Evolutionary conservation across 495 filamentous ascomycete species (phyloP).

Genomic region (Tuber magnatum): DNA sequence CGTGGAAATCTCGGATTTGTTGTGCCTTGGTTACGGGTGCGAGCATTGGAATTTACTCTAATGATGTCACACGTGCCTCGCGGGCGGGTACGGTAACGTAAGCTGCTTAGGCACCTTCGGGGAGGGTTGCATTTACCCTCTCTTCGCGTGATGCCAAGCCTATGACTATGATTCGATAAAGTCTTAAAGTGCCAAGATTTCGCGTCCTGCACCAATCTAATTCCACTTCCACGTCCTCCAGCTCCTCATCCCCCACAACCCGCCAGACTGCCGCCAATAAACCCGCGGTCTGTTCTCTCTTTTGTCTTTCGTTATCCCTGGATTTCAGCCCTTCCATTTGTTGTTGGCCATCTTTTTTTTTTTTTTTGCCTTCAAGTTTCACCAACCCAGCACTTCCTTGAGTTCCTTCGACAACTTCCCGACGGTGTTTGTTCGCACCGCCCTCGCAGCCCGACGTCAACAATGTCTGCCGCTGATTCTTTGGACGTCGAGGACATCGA

Average conservation of each 20-base stretch:
- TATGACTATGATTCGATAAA: constrained; percentile 15
- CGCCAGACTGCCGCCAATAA: not conserved
- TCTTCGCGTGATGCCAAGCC: not conserved
- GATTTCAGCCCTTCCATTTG: not conserved
- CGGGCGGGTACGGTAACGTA: not conserved
- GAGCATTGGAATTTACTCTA: not conserved
- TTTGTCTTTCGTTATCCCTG: constrained; percentile 10
- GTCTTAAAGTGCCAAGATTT: constrained; percentile 28
- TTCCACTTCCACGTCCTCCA: constrained; percentile 24
- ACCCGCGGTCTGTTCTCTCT: constrained; percentile 14
- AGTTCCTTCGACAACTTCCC: not conserved
- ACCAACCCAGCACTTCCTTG: not conserved
- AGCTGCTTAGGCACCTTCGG: not conserved
- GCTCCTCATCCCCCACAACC: constrained; percentile 19
- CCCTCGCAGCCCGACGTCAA: constrained; percentile 9
- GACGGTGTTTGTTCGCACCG: constrained; percentile 11
- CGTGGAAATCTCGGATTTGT: not conserved
- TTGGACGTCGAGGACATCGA: constrained; percentile 29
- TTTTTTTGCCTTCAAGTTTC: constrained; percentile 17
- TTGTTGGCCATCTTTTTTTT: not conserved
- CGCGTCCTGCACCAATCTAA: constrained; percentile 29
- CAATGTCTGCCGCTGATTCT: constrained; percentile 27
- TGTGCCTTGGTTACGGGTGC: not conserved
- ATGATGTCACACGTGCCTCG: not conserved
- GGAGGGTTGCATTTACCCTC: not conserved